These are phyloP conservation scores for Leptomonas pyrrhocoris DNA, from an alignment of 208 protist species.

Conservation along the genomic window DNA sequence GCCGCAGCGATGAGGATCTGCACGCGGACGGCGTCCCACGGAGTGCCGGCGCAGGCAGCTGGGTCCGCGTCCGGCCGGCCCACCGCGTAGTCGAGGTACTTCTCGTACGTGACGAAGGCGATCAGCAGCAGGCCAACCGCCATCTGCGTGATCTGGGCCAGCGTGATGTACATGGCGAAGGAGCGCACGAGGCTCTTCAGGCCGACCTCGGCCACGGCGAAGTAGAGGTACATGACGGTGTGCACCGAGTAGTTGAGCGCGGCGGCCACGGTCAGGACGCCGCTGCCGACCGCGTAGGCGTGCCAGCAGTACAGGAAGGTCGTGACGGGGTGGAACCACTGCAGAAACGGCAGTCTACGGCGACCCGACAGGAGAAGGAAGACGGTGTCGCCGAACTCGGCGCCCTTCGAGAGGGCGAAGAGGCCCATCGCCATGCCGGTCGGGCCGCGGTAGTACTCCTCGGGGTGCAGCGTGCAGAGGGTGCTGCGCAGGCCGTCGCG, in stretches of 20 bases:
- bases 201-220: conserved; percentile 70
- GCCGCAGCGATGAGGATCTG: conserved; percentile 79
- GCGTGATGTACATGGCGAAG: conserved; percentile 85
- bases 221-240: conserved; percentile 96
- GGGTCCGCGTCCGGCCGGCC: conserved; percentile 27
- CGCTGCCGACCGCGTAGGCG: conserved; percentile 59
- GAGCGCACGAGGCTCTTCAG: conserved; percentile 60
- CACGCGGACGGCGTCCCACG: conserved; percentile 42
- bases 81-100: conserved; percentile 28
- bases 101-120: conserved; percentile 41
- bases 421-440: conserved; percentile 72
- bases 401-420: conserved; percentile 86
- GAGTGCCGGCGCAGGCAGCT: conserved; percentile 37
- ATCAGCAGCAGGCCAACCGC: conserved; percentile 53
- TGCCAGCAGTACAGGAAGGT: conserved; percentile 91
- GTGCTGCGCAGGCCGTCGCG: conserved; percentile 58
- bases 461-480: conserved; percentile 63
- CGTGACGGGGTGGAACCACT: conserved; percentile 92
- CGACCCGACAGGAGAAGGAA: conserved; percentile 77
- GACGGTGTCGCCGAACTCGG: conserved; percentile 85
- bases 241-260: conserved; percentile 95
- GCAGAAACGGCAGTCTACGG: conserved; percentile 83
- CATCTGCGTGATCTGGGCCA: conserved; percentile 92
- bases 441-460: conserved; percentile 57
- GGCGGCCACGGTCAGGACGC: conserved; percentile 75